Conservation (phyloP, 2,329 filamentous ascomycete species). For the Drechslera avenae region DNA sequence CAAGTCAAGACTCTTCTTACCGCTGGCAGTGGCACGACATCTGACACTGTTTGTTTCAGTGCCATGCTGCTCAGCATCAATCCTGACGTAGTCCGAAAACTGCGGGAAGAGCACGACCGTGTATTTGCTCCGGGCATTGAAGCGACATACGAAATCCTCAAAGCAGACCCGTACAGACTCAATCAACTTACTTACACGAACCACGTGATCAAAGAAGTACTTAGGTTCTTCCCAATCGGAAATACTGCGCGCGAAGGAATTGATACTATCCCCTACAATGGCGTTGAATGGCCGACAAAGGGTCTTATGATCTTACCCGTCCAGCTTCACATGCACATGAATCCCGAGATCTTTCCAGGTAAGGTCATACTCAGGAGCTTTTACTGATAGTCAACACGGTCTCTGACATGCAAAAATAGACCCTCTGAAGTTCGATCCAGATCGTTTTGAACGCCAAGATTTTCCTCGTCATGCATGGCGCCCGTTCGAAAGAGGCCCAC, state of each 20-base stretch:
- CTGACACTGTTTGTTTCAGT: conserved; percentile 37
- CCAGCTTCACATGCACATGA: conserved; percentile 45
- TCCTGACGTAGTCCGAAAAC: conserved; percentile 31
- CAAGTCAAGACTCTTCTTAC: conserved; percentile 51
- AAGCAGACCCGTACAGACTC: conserved; percentile 53
- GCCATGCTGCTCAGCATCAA: conserved; percentile 39
- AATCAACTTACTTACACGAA: conserved; percentile 59
- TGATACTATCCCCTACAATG: conserved; percentile 48
- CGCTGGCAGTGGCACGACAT: conserved; percentile 53
- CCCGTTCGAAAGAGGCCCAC: conserved; percentile 60
- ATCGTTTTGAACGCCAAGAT: conserved; percentile 48
- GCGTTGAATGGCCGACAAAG: conserved; percentile 52
- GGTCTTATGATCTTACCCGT: conserved; percentile 52
- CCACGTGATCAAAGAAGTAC: conserved; percentile 60
- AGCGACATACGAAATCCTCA: conserved; percentile 48
- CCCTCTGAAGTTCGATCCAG: conserved; percentile 35
- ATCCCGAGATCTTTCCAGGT: conserved; percentile 33
- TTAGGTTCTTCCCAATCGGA: conserved; percentile 59
- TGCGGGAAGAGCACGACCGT: conserved; percentile 57
- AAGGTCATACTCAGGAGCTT: neutral
- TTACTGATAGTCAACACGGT: neutral
- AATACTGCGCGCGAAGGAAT: conserved; percentile 51
- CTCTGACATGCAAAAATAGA: conserved; percentile 7
- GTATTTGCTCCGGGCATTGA: conserved; percentile 55
- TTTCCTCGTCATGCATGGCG: conserved; percentile 57